These are phyloP conservation scores for Magnolia kwangsiensis DNA, from an alignment of 164 flowering plant genomes.

Conservation along the genomic window DNA sequence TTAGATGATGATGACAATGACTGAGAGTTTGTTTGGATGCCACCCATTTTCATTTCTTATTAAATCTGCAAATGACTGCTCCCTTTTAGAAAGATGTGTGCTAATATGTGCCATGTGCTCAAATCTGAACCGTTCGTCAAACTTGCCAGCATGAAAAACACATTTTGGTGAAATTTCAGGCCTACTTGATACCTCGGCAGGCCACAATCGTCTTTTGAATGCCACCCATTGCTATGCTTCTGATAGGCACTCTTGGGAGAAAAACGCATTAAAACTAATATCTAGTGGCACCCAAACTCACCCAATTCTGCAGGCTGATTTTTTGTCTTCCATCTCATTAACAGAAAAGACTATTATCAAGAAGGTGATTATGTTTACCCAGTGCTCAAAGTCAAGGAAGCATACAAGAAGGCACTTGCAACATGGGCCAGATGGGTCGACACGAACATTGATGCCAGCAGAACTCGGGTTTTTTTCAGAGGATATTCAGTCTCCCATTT, in stretches of 20 bases:
- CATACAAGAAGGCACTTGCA: constrained; percentile 65
- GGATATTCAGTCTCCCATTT: constrained; percentile 83
- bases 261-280: background rate
- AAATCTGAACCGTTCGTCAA: too few species aligned
- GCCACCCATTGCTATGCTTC: background rate
- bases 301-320: background rate
- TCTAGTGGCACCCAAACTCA: background rate
- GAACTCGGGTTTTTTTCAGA: constrained; percentile 71
- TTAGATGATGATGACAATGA: too few species aligned
- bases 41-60: too few species aligned
- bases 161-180: too few species aligned
- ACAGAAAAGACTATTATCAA: constrained; percentile 81
- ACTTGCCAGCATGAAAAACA: too few species aligned
- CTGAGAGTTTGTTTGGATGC: too few species aligned
- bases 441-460: constrained; percentile 42
- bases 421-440: constrained; percentile 92
- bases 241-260: background rate
- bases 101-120: too few species aligned
- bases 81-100: too few species aligned
- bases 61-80: too few species aligned
- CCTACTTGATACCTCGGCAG: too few species aligned
- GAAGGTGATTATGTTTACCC: constrained; percentile 76
- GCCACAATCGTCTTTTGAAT: too few species aligned
- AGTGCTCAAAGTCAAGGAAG: constrained; percentile 57
- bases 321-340: background rate